Evolutionary conservation across 1,284 basidiomycete genomes (phyloP).

Genomic region (Ustilago crameri): DNA sequence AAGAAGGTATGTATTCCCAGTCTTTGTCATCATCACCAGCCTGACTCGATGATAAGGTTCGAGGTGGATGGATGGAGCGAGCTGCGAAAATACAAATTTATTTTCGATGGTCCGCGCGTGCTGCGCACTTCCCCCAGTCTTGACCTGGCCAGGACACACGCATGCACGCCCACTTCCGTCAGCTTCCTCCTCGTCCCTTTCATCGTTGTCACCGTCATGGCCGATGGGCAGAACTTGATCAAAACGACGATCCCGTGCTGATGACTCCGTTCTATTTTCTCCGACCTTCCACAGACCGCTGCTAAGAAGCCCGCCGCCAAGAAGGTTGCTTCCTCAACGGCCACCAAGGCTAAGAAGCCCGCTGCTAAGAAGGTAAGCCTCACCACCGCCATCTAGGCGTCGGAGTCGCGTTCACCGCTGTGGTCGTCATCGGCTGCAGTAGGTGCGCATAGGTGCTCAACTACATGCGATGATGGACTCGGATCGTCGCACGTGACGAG

Average conservation of each 20-base stretch:
- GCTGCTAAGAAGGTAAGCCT: constrained; percentile 48
- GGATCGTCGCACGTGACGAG: constrained; percentile 8
- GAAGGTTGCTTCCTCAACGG: constrained; percentile 49
- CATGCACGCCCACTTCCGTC: background rate
- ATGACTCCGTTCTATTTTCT: background rate
- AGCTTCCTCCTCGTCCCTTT: background rate
- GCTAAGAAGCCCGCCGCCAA: constrained; percentile 71
- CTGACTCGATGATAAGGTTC: background rate
- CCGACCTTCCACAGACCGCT: constrained; percentile 16
- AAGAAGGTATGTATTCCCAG: constrained; percentile 13
- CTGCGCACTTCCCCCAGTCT: background rate
- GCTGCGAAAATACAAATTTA: background rate
- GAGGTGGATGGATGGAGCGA: background rate
- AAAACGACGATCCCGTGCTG: background rate
- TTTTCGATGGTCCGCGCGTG: background rate
- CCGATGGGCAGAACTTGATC: background rate
- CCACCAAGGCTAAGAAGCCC: constrained; percentile 28
- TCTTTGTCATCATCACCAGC: background rate
- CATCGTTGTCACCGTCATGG: background rate
- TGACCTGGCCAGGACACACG: background rate
- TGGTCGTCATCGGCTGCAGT: constrained; percentile 6
- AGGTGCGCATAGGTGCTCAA: constrained; percentile 3
- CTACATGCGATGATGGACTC: constrained; percentile 3
- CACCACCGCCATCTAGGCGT: constrained; percentile 6
- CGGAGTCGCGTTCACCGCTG: constrained; percentile 8